A percentile compares a stretch with the other conserved stretches of the same genome.
Conservation (phyloP, 1,284 basidiomycete species). For the Puccinia horiana region DNA sequence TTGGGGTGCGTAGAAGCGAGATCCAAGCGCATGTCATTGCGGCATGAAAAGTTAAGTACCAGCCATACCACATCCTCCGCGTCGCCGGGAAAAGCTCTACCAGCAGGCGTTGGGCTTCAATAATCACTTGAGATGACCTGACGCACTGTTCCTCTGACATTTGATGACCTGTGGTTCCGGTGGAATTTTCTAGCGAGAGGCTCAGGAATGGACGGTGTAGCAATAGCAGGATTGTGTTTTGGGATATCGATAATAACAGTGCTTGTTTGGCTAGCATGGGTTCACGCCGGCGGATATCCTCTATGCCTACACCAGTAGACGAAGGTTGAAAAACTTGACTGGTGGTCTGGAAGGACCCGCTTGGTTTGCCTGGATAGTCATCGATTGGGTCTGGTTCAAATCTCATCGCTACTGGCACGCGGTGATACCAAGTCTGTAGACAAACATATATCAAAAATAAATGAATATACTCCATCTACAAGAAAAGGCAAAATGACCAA, state of each 20-base stretch:
- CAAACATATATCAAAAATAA: background rate
- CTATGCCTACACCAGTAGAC: constrained; percentile 24
- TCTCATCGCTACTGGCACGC: constrained; percentile 25
- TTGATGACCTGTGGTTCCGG: background rate
- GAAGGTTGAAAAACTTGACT: constrained; percentile 32
- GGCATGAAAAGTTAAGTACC: constrained; percentile 45
- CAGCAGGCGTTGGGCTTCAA: constrained; percentile 37
- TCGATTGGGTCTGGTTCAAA: constrained; percentile 40
- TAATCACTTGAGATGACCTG: constrained; percentile 39
- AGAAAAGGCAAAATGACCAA: background rate
- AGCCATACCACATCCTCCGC: constrained; percentile 43
- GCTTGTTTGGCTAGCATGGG: constrained; percentile 35
- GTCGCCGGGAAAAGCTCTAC: constrained; percentile 41
- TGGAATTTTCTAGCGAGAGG: background rate
- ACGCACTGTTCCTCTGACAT: constrained; percentile 36
- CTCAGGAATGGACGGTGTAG: constrained; percentile 43
- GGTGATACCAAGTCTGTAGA: constrained; percentile 30
- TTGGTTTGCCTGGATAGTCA: background rate
- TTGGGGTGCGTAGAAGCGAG: constrained; percentile 14
- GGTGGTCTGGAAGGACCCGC: constrained; percentile 1
- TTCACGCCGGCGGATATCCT: constrained; percentile 16
- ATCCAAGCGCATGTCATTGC: constrained; percentile 49
- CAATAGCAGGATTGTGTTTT: constrained; percentile 33
- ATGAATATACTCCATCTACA: background rate
- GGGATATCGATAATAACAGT: constrained; percentile 36